Conservation (phyloP, 2,329 filamentous ascomycete species). For the Helotiales sp. region DNA sequence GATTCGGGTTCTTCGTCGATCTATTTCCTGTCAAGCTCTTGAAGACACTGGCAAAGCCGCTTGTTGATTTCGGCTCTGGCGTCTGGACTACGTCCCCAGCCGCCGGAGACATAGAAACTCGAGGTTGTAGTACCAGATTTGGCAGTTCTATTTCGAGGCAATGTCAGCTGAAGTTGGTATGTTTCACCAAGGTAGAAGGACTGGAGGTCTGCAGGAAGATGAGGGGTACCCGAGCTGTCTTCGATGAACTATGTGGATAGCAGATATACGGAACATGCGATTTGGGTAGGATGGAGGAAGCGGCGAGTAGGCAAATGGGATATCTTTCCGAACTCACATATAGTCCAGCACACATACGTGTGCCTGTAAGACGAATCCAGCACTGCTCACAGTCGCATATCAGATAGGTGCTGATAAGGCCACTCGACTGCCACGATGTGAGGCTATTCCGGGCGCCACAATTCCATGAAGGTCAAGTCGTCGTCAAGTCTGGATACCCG, state of each 20-base stretch:
- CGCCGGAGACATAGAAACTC: conserved; percentile 62
- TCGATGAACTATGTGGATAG: neutral
- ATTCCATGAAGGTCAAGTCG: neutral
- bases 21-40: conserved; percentile 63
- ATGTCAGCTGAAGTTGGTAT: neutral
- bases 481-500: neutral
- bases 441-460: neutral
- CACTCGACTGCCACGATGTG: neutral
- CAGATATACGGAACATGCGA: neutral
- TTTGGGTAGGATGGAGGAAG: neutral
- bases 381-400: conserved; percentile 17
- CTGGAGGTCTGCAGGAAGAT: neutral
- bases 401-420: conserved; percentile 11
- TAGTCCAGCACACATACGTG: conserved; percentile 11
- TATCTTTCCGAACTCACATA: conserved; percentile 15
- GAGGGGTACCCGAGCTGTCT: neutral
- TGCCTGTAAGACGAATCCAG: conserved; percentile 17
- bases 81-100: conserved; percentile 61
- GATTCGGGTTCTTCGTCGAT: conserved; percentile 55
- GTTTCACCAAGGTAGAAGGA: neutral
- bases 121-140: conserved; percentile 7
- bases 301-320: neutral
- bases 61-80: conserved; percentile 59
- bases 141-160: neutral
- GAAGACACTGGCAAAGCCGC: conserved; percentile 67